Conservation (phyloP, 2,329 filamentous ascomycete genomes). For the Botryotinia calthae region DNA sequence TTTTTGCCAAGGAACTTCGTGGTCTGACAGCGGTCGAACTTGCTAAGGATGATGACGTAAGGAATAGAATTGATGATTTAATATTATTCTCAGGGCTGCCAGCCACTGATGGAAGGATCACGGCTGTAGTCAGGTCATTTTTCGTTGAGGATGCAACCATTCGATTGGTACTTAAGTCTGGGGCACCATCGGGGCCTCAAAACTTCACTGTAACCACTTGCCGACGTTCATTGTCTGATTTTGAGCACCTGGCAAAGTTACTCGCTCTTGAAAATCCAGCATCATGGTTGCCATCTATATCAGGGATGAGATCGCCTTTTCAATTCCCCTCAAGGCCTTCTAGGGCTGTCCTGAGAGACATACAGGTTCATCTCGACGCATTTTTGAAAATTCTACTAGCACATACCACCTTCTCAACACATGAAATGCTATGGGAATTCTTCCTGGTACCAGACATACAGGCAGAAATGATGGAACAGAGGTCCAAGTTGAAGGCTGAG, state of each 20-base stretch:
- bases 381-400: slow-evolving; percentile 83
- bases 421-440: slow-evolving; percentile 99
- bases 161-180: slow-evolving; percentile 89
- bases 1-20: slow-evolving; percentile 77
- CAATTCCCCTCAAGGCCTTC: slow-evolving; percentile 92
- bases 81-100: slow-evolving; percentile 74
- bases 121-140: slow-evolving; percentile 89
- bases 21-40: slow-evolving; percentile 93
- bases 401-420: slow-evolving; percentile 90
- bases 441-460: slow-evolving; percentile 95
- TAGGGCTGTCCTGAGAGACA: slow-evolving; percentile 78
- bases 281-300: slow-evolving; percentile 84
- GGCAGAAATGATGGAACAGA: slow-evolving; percentile 82
- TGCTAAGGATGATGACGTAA: slow-evolving; percentile 95
- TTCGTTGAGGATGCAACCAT: slow-evolving; percentile 97
- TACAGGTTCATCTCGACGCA: slow-evolving; percentile 80
- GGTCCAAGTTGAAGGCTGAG: slow-evolving; percentile 83
- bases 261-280: slow-evolving; percentile 87
- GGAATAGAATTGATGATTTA: slow-evolving; percentile 94
- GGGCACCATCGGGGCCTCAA: slow-evolving; percentile 74
- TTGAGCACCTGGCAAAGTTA: slow-evolving; percentile 83
- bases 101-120: slow-evolving; percentile 75
- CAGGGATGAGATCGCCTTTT: slow-evolving; percentile 79
- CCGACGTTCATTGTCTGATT: slow-evolving; percentile 80
- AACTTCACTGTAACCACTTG: slow-evolving; percentile 95